These are phyloP conservation scores for Neurospora sp. DNA, from an alignment of 2,329 filamentous ascomycete species.

Conservation along the genomic window DNA sequence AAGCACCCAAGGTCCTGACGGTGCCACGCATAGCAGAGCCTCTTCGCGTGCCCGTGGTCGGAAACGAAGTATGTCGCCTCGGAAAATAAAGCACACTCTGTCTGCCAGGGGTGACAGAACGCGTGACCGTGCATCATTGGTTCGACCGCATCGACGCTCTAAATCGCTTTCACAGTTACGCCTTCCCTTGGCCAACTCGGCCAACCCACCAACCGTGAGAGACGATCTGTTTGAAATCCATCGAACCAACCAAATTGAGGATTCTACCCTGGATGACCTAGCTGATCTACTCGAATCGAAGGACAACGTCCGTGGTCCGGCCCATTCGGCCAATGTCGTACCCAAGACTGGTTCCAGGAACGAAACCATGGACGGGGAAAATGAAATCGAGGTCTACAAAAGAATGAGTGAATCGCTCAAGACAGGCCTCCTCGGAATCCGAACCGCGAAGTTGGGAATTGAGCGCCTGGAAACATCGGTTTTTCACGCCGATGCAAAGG, in stretches of 20 bases:
- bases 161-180: constrained; percentile 31
- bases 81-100: constrained; percentile 10
- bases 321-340: constrained; percentile 7
- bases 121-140: background rate
- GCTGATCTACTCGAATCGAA: constrained; percentile 38
- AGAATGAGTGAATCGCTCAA: constrained; percentile 44
- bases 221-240: constrained; percentile 46
- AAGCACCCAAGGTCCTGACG: background rate
- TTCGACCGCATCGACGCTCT: constrained; percentile 9
- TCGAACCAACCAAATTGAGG: constrained; percentile 43
- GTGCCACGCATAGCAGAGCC: background rate
- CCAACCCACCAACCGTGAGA: constrained; percentile 41
- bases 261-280: constrained; percentile 49
- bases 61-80: constrained; percentile 1
- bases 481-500: constrained; percentile 26
- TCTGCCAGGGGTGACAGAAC: constrained; percentile 13
- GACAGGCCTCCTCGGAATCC: constrained; percentile 41
- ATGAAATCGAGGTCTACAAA: constrained; percentile 34
- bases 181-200: constrained; percentile 42
- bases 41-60: constrained; percentile 5
- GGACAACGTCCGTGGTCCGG: constrained; percentile 8
- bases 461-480: constrained; percentile 46
- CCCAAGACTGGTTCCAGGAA: constrained; percentile 8
- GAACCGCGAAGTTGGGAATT: constrained; percentile 46
- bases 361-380: constrained; percentile 21